Evolutionary conservation across 306 rosid species (phyloP).

Genomic region (Vigna trinervia): DNA sequence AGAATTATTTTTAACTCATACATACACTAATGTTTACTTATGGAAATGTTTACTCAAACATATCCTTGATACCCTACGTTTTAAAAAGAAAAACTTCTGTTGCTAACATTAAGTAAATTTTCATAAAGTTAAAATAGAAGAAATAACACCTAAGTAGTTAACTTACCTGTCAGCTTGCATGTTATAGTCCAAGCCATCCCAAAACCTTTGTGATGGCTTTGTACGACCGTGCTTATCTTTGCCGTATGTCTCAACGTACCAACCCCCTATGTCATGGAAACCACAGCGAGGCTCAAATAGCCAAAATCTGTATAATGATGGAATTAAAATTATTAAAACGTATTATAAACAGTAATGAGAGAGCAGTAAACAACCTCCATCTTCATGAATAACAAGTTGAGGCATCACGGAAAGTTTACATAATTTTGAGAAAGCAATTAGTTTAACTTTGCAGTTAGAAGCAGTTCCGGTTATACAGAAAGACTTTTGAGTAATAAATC

Average conservation of each 20-base stretch:
- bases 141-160: constrained; percentile 22
- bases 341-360: constrained; percentile 13
- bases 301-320: constrained; percentile 78
- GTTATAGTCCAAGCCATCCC: constrained; percentile 75
- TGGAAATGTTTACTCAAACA: no score
- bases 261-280: constrained; percentile 92
- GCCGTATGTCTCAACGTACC: constrained; percentile 95
- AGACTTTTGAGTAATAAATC: constrained; percentile 37
- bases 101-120: constrained; percentile 5
- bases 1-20: no score
- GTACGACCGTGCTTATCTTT: constrained; percentile 80
- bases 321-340: constrained; percentile 38
- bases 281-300: constrained; percentile 98
- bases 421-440: constrained; percentile 11
- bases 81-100: constrained; percentile 12
- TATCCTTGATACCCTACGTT: constrained; percentile 2
- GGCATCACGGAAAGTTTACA: not conserved
- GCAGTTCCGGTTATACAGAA: constrained; percentile 8
- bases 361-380: constrained; percentile 26
- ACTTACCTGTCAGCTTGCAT: constrained; percentile 68
- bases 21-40: no score
- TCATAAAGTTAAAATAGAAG: constrained; percentile 14
- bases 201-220: constrained; percentile 71
- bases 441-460: constrained; percentile 19
- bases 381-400: constrained; percentile 32